Percentiles rank a stretch among this genome's conserved stretches.
Evolutionary conservation across 768 basidiomycete species (phyloP).

Genomic region (Boletus barrowsii): DNA sequence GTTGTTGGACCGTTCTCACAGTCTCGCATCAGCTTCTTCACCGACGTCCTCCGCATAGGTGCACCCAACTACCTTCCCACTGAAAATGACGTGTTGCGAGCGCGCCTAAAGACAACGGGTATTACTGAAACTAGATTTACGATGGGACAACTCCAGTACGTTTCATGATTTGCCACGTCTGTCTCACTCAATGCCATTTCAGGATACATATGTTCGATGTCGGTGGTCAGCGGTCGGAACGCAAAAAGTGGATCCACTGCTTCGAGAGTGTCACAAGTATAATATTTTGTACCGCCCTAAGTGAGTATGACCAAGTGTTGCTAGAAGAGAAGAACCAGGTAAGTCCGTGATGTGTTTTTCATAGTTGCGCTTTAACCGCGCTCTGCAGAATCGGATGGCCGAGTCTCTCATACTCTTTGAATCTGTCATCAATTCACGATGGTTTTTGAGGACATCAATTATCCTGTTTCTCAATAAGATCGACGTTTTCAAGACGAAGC

Average conservation of each 20-base stretch:
- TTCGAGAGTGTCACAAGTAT: constrained; percentile 80
- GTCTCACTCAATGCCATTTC: not conserved
- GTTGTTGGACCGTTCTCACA: not conserved
- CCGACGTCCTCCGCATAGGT: constrained; percentile 80
- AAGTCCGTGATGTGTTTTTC: not conserved
- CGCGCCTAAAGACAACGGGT: constrained; percentile 86
- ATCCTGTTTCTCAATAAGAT: constrained; percentile 73
- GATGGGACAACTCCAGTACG: constrained; percentile 63
- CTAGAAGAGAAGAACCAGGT: constrained; percentile 51
- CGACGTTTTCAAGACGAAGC: constrained; percentile 72
- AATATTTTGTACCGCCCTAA: constrained; percentile 74
- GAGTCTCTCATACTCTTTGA: constrained; percentile 77
- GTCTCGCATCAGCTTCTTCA: constrained; percentile 65
- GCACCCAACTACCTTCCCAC: constrained; percentile 78
- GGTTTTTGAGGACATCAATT: constrained; percentile 67
- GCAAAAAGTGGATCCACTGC: constrained; percentile 82
- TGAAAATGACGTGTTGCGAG: constrained; percentile 81
- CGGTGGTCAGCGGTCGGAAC: constrained; percentile 75
- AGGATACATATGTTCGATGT: constrained; percentile 76
- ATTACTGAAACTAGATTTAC: constrained; percentile 85
- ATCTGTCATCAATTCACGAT: constrained; percentile 74
- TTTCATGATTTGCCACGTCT: not conserved
- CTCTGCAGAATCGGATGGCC: constrained; percentile 63
- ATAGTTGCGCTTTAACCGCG: not conserved
- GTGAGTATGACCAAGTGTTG: constrained; percentile 72